Evolutionary conservation across 192 early-diverging fungal genomes (phyloP), one percentile per base, ranked within the genome.

Genomic region (Gigaspora rosea): DNA sequence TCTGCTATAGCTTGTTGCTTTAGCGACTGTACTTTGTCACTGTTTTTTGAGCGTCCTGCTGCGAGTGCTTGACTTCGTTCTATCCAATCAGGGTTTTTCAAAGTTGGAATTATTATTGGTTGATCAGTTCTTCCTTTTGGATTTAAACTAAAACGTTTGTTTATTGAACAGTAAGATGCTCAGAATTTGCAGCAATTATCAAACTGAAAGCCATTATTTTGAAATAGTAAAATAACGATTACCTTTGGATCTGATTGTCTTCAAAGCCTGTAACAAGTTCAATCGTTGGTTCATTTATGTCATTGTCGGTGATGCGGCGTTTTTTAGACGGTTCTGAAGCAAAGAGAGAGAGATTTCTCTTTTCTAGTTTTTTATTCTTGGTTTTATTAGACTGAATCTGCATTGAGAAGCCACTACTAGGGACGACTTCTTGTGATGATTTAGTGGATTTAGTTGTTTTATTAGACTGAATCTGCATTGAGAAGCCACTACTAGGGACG

Each of bases 321-420:
- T 47, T 35, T 67, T 67, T 67, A 8, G 8, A 16, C 16, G 9
- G 32, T 67, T 67, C 46, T 13, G 22, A 13, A 18, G 9, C 33
- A 67, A 67, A 35, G 46, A 46, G 16, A 46, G 9, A 11, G 0
- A n/a, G 12, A 7, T 16, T 67, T 67, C 36, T 67, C 3, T 67
- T 41, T 67, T n/a, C 32, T 18, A 13, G 13, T 6, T 67, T 67
- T n/a, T n/a, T 47, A 5, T 56, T 56, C 4, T 56, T 56, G 52
- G 4, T 56, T 56, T 56, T 56, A 56, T 15, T 56, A 56, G 15
- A 18, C 11, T 56, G 12, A 11, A 8, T 67, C 41, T 67, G 65
- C 65, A 67, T 67, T 35, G 65, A 67, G n/a, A 67, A 67, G 36
- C 65, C 65, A 67, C 20, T 27, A 63, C 61, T 18, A 56, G 12